Conservation (phyloP, 2,329 filamentous ascomycete genomes). For the Talaromyces amestolkiae region DNA sequence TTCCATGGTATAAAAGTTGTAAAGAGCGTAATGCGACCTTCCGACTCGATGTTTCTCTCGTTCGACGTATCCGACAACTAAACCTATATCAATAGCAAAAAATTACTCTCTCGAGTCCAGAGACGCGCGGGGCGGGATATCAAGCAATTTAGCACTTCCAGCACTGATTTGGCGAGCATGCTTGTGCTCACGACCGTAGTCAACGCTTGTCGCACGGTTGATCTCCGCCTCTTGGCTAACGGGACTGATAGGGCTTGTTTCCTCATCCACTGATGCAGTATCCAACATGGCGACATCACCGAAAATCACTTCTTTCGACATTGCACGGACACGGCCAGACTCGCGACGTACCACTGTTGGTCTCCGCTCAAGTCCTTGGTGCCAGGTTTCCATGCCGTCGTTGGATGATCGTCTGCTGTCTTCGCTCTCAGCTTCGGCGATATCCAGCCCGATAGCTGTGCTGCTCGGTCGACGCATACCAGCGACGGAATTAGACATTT, state of each 20-base stretch:
- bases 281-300: conserved; percentile 48
- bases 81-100: neutral
- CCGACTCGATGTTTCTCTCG: neutral
- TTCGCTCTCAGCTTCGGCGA: conserved; percentile 48
- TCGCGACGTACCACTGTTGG: conserved; percentile 63
- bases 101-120: conserved; percentile 41
- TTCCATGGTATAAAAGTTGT: neutral
- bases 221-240: conserved; percentile 33
- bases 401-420: conserved; percentile 20
- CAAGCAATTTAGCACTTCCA: conserved; percentile 71
- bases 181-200: conserved; percentile 63
- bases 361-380: conserved; percentile 54
- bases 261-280: conserved; percentile 19
- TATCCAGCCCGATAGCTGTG: conserved; percentile 53
- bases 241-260: conserved; percentile 13
- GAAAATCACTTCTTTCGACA: conserved; percentile 59
- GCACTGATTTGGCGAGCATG: conserved; percentile 72
- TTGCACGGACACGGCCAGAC: conserved; percentile 51
- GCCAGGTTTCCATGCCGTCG: conserved; percentile 46
- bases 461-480: conserved; percentile 42
- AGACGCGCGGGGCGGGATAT: conserved; percentile 60
- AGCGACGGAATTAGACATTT: conserved; percentile 29
- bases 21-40: conserved; percentile 3
- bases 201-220: conserved; percentile 69
- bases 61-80: neutral